Base-by-base conservation (phyloP, 345 rosid species). In the Microcos paniculata region DNA sequence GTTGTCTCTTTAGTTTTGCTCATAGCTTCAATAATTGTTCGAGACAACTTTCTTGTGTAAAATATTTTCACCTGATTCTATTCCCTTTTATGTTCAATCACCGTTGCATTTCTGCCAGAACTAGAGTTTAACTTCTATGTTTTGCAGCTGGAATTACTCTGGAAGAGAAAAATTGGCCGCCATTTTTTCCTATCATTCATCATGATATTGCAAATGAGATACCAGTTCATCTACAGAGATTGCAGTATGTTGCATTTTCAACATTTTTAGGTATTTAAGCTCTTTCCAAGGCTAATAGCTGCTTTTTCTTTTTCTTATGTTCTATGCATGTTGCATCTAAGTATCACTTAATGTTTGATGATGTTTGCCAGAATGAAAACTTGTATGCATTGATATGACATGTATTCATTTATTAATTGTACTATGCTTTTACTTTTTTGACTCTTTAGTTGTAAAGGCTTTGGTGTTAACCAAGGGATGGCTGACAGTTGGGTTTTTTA, bases 151-250 rank as follows among this genome's bases (percentile, higher is more conserved):
- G 97, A 78, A 82, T 87, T 80, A 85, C 82, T 62, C 75, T 90
- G 7, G 95, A 90, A 82, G 92, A 84, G 84, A 93, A 93, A 86
- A 93, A 93, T 76, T 93, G 96, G 96, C 96, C 98, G 1, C 91
- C 98, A 15, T 84, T 91, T 83, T 89, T 91, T 79, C 98, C 98
- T 0, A 71, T 93, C 71, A 91, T 93, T 77, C 96, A 93, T 82
- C 98, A 93, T 81, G 96, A 93, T 81, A 90, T 93, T 75, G 93
- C 87, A 70, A 91, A 84, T 55, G 98, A 93, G 77, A 93, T 93
- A 70, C 98, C 98, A 26, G 82, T 90, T 78, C 96, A 89, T 85
- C 88, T 93, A 63, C 98, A 93, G 75, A 90, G 84, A 77, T 69
- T 88, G 74, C 98, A 93, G 73, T 93, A 93, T 80, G 84, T 84